Evolutionary conservation across 306 rosid genomes (phyloP), one percentile per base, ranked within the genome.

Genomic region (Trifolium subterraneum): DNA sequence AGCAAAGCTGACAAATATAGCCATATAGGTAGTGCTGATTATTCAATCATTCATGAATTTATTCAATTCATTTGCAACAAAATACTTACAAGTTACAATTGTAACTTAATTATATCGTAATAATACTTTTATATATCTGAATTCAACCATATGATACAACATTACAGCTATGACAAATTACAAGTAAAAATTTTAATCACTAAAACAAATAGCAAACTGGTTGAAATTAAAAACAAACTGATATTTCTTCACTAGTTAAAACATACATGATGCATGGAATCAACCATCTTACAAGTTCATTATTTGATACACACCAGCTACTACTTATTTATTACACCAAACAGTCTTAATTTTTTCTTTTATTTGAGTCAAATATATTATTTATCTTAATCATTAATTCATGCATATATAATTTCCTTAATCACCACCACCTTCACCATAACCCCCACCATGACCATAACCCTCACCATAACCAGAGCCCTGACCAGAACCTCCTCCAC

Each of bases 401-500:
- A 60, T 48, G 35, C 64, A 51, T 44, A 36, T 29, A 54, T 77
- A 85, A 77, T 85, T 7, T 36, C 10, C 39, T 36, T 79, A 85
- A 77, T 85, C 74, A 52, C 84, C 84, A 8, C 89, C 89, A 0
- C 84, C 87, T 7, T 71, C 63, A 54, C 84, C 86, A 39, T 77
- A 59, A 19, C 75, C 79, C 1, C 33, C 66, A 20, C 75, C 75
- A 23, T 81, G 48, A 27, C 85, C 86, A 41, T 72, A 72, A 10
- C 84, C 87, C 27, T 13, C 71, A 7, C 84, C 84, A 55, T 81
- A 61, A 52, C 84, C 84, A 22, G 51, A 44, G 16, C 87, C 85
- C 1, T 20, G 16, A 1, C 71, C 71, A 7, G 39, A 50, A 2
- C 79, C 73, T 0, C 66, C 63, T 3, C 80, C 83, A 10, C 84